Evolutionary conservation across 2,329 filamentous ascomycete species (phyloP).

Genomic region (Pseudogymnoascus pannorum): DNA sequence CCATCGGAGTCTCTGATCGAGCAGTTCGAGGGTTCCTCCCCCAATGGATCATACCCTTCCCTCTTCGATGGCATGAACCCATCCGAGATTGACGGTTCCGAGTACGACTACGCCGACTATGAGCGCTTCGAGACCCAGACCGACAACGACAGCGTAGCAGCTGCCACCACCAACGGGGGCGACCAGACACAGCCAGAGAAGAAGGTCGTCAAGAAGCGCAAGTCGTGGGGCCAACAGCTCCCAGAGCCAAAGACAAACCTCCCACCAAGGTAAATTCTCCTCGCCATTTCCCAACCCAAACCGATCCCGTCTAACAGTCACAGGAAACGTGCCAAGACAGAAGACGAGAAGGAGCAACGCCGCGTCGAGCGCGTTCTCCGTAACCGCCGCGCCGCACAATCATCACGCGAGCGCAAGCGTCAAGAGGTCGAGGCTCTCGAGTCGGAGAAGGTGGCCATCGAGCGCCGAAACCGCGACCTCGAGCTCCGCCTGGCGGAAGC

Average conservation of each 20-base stretch:
- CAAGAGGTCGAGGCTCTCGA: constrained; percentile 79
- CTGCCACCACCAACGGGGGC: constrained; percentile 21
- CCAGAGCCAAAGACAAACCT: constrained; percentile 95
- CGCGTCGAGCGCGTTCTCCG: constrained; percentile 95
- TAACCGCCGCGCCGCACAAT: constrained; percentile 92
- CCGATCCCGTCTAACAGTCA: constrained; percentile 25
- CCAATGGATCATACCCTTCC: constrained; percentile 20
- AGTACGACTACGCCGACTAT: constrained; percentile 26
- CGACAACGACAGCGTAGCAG: constrained; percentile 18
- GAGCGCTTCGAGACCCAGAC: background rate
- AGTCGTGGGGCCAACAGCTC: constrained; percentile 97
- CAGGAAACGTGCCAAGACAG: constrained; percentile 95
- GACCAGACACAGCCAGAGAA: constrained; percentile 41
- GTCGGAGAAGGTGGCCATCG: constrained; percentile 54
- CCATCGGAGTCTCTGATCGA: background rate
- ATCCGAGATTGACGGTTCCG: constrained; percentile 27
- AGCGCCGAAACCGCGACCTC: constrained; percentile 65
- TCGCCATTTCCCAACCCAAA: constrained; percentile 11
- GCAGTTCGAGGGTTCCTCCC: background rate
- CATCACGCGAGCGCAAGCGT: constrained; percentile 63
- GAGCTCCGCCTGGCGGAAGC: constrained; percentile 47
- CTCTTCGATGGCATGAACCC: constrained; percentile 26
- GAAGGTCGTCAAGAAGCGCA: constrained; percentile 84
- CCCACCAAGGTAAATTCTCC: constrained; percentile 64
- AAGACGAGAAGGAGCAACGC: constrained; percentile 97